A percentile compares a stretch with the other conserved stretches of the same genome.
Conservation (phyloP, 2,329 filamentous ascomycete species). For the Penicillium brasilianum region DNA sequence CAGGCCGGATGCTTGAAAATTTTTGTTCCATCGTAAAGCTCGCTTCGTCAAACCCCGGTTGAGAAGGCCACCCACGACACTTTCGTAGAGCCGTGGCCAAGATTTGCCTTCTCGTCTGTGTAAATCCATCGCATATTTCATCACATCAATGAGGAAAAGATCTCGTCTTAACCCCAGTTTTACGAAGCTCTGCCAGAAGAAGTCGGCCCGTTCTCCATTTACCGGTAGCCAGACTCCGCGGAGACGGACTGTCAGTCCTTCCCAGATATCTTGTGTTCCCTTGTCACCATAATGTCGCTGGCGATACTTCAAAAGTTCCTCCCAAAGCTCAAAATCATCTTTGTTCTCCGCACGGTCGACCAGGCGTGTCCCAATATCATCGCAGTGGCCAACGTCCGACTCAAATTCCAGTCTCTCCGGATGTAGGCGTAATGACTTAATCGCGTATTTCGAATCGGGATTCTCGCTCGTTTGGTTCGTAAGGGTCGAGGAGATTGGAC, state of each 20-base stretch:
- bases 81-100: conserved; percentile 44
- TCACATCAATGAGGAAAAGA: conserved; percentile 40
- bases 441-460: conserved; percentile 9
- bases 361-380: conserved; percentile 44
- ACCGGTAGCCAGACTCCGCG: conserved; percentile 43
- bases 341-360: conserved; percentile 41
- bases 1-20: conserved; percentile 42
- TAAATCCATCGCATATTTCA: conserved; percentile 47
- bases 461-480: not conserved
- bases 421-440: conserved; percentile 34
- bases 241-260: conserved; percentile 41
- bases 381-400: conserved; percentile 46
- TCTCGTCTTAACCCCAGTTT: conserved; percentile 42
- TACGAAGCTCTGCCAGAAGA: conserved; percentile 50
- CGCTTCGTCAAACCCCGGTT: conserved; percentile 35
- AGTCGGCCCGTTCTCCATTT: conserved; percentile 42
- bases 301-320: conserved; percentile 50
- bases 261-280: conserved; percentile 50
- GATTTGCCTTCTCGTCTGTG: conserved; percentile 45
- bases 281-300: conserved; percentile 50
- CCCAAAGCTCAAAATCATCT: conserved; percentile 51
- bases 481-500: not conserved
- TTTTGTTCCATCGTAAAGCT: conserved; percentile 45
- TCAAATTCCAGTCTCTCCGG: conserved; percentile 47
- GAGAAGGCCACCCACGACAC: conserved; percentile 45